Percentiles rank a stretch among this genome's conserved stretches.
phyloP scores from a whole-genome alignment of 371 early-diverging fungal genomes.

The Apophysomyces trapeziformis region DNA sequence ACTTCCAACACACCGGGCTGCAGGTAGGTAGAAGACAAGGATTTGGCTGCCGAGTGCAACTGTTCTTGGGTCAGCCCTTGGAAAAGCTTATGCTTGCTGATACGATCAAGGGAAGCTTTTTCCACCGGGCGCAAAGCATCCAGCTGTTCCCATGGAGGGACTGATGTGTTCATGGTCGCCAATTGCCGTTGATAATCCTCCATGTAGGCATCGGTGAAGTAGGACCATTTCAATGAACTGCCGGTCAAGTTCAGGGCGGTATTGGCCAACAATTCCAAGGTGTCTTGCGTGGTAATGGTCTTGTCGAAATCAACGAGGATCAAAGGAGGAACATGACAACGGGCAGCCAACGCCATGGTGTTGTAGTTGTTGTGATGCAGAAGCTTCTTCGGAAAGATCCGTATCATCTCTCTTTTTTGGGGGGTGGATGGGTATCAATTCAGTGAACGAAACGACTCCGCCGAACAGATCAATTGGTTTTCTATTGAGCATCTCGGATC shows the following conservation, averaged over 20 bases:
- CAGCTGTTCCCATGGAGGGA: conserved; percentile 15
- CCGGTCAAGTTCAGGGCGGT: conserved; percentile 21
- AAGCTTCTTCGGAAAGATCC: neutral
- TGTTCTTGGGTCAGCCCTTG: conserved; percentile 26
- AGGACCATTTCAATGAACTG: conserved; percentile 33
- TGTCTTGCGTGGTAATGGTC: conserved; percentile 45
- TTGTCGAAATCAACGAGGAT: conserved; percentile 50
- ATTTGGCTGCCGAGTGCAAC: conserved; percentile 18
- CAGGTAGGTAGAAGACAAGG: conserved; percentile 14
- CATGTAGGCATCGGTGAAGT: conserved; percentile 39
- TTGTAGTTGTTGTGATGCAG: neutral
- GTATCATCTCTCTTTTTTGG: neutral
- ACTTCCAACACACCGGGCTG: conserved; percentile 24
- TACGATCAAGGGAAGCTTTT: conserved; percentile 33
- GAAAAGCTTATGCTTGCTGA: conserved; percentile 34
- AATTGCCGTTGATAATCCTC: conserved; percentile 32
- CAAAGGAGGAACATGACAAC: conserved; percentile 16
- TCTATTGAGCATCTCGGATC: no score
- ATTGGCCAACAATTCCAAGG: conserved; percentile 38
- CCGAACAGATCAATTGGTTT: no score
- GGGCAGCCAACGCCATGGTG: neutral
- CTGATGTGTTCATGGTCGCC: neutral
- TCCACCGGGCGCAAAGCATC: conserved; percentile 34
- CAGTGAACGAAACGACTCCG: no score
- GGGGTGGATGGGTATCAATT: no score